Evolutionary conservation across 2,329 filamentous ascomycete species (phyloP).

Genomic region (Ophiostoma fasciatum): DNA sequence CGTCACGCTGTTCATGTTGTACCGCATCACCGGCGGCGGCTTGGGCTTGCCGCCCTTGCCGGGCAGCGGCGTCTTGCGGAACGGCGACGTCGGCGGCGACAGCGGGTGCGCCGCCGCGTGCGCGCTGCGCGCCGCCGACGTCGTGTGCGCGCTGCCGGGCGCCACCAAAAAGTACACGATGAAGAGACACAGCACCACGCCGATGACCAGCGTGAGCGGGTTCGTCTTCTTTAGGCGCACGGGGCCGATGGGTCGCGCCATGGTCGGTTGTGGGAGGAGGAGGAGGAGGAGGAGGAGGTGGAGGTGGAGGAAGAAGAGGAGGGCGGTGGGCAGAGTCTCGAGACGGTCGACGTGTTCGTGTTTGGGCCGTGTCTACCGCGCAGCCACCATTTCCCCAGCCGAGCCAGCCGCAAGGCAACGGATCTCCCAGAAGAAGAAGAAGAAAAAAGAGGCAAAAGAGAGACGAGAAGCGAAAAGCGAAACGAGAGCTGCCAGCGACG

Average conservation of each 20-base stretch:
- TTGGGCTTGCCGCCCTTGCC: slow-evolving; percentile 31
- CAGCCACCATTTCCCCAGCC: no score
- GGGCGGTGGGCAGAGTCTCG: no score
- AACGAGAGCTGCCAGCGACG: no score
- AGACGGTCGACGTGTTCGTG: no score
- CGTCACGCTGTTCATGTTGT: slow-evolving; percentile 91
- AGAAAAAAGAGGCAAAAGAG: no score
- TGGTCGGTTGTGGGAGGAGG: slow-evolving; percentile 17
- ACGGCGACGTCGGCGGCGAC: slow-evolving; percentile 60
- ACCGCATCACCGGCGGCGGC: slow-evolving; percentile 71
- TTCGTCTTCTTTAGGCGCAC: slow-evolving; percentile 68
- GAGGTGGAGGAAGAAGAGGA: no score
- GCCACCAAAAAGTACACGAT: slow-evolving; percentile 50
- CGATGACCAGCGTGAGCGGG: slow-evolving; percentile 60
- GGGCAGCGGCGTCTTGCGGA: slow-evolving; percentile 45
- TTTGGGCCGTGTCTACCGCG: no score
- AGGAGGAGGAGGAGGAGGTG: no score
- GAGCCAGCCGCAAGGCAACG: no score
- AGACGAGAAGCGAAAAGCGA: no score
- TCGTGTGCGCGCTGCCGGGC: slow-evolving; percentile 19
- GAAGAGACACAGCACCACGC: slow-evolving; percentile 56
- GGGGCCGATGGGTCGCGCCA: slow-evolving; percentile 45
- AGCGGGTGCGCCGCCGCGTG: slow-evolving; percentile 50
- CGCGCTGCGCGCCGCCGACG: slow-evolving; percentile 24
- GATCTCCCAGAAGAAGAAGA: no score